Evolutionary conservation across 768 basidiomycete genomes (phyloP).

Genomic region (Phanerochaete carnosa): DNA sequence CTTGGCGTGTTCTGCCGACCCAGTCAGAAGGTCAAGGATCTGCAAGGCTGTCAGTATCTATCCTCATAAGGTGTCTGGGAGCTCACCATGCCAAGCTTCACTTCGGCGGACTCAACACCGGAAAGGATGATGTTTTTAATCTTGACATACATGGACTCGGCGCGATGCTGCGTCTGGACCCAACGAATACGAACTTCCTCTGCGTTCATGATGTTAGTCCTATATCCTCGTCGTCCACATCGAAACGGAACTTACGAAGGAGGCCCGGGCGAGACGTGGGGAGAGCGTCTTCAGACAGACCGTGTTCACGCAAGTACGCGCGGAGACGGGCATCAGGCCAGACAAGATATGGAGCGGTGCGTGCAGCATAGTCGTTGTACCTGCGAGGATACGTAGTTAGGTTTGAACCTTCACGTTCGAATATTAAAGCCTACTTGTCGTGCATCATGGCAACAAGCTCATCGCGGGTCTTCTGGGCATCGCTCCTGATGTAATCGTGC

Average conservation of each 20-base stretch:
- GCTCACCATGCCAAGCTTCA: constrained; percentile 53
- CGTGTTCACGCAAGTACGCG: constrained; percentile 79
- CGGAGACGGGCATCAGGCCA: constrained; percentile 95
- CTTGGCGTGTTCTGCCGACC: constrained; percentile 30
- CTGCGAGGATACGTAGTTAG: constrained; percentile 28
- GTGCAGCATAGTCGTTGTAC: constrained; percentile 44
- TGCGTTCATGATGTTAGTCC: constrained; percentile 22
- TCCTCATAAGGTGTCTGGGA: constrained; percentile 14
- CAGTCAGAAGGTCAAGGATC: constrained; percentile 39
- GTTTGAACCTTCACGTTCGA: not conserved
- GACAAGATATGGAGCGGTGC: constrained; percentile 64
- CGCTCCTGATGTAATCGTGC: constrained; percentile 59
- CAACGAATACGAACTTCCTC: constrained; percentile 80
- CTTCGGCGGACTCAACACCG: constrained; percentile 73
- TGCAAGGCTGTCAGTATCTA: not conserved
- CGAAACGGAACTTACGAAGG: constrained; percentile 49
- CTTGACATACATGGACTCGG: constrained; percentile 54
- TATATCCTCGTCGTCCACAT: not conserved
- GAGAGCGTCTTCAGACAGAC: constrained; percentile 65
- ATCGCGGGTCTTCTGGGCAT: constrained; percentile 63
- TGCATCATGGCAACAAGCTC: constrained; percentile 72
- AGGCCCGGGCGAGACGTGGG: constrained; percentile 71
- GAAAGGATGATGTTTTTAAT: constrained; percentile 66
- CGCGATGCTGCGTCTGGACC: constrained; percentile 58
- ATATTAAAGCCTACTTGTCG: constrained; percentile 47